Conservation (phyloP, 2,329 filamentous ascomycete species). For the Macrophomina tecta region DNA sequence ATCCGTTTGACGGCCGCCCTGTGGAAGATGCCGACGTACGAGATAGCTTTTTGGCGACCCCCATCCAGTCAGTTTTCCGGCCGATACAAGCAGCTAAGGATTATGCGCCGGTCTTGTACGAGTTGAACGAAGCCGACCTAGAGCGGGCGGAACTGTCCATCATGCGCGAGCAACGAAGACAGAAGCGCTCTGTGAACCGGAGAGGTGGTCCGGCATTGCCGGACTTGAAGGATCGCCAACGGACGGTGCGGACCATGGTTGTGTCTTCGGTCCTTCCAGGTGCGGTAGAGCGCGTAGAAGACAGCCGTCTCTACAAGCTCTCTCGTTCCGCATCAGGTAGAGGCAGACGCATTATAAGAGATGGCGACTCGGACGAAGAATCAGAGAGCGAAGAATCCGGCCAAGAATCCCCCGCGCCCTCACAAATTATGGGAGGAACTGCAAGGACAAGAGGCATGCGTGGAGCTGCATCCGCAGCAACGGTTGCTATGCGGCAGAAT, state of each 20-base stretch:
- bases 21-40: slow-evolving; percentile 91
- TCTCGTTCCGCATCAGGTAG: slow-evolving; percentile 47
- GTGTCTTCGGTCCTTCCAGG: slow-evolving; percentile 93
- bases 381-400: slow-evolving; percentile 90
- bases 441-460: slow-evolving; percentile 87
- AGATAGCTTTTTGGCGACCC: slow-evolving; percentile 83
- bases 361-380: slow-evolving; percentile 81
- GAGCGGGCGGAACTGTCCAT: slow-evolving; percentile 92
- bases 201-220: slow-evolving; percentile 90
- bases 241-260: slow-evolving; percentile 89
- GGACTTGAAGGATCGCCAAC: slow-evolving; percentile 93
- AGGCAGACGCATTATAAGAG: slow-evolving; percentile 63
- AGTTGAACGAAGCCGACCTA: slow-evolving; percentile 87
- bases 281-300: slow-evolving; percentile 78
- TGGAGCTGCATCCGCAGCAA: slow-evolving; percentile 83
- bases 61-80: slow-evolving; percentile 81
- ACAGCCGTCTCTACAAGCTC: slow-evolving; percentile 82
- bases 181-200: slow-evolving; percentile 94
- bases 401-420: slow-evolving; percentile 79
- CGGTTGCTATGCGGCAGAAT: slow-evolving; percentile 82
- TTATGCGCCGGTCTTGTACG: slow-evolving; percentile 90
- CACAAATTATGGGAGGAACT: slow-evolving; percentile 74
- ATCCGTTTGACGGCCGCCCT: slow-evolving; percentile 92
- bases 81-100: slow-evolving; percentile 94
- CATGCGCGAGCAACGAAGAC: slow-evolving; percentile 88